Conservation (phyloP, 1,139 yeast species). For the Geotrichum aggregatum region DNA sequence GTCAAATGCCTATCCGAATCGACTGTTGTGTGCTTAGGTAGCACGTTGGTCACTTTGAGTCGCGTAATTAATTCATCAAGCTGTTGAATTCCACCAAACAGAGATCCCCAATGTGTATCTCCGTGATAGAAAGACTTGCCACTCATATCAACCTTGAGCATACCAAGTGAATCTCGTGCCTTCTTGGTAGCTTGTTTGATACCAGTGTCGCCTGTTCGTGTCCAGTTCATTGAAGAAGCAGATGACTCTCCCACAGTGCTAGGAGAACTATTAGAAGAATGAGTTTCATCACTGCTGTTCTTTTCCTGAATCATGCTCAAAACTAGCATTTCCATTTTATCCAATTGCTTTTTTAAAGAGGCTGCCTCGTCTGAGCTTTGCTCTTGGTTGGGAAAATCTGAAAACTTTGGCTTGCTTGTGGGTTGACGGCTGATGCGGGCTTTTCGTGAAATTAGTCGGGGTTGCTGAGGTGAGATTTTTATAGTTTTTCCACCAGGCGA, state of each 20-base stretch:
- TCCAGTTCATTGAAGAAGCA: constrained; percentile 6
- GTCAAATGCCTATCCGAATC: background rate
- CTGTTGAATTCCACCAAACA: constrained; percentile 32
- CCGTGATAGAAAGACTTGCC: constrained; percentile 39
- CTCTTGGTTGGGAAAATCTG: constrained; percentile 8
- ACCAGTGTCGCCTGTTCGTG: background rate
- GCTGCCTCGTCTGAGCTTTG: constrained; percentile 4
- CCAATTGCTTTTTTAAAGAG: constrained; percentile 32
- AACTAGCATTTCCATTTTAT: constrained; percentile 34
- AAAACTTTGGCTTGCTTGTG: constrained; percentile 1
- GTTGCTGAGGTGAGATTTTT: background rate
- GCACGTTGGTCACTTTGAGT: background rate
- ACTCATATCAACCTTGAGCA: constrained; percentile 35
- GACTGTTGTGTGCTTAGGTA: background rate
- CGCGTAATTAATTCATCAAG: constrained; percentile 6
- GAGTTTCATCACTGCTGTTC: constrained; percentile 2
- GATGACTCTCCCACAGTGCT: constrained; percentile 10
- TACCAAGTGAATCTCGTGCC: constrained; percentile 35
- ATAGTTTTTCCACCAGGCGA: constrained; percentile 1
- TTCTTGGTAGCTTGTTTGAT: constrained; percentile 25
- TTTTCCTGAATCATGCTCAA: constrained; percentile 27
- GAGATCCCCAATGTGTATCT: constrained; percentile 38
- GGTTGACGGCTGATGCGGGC: constrained; percentile 3
- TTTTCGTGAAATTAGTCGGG: background rate
- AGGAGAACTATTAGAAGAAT: constrained; percentile 1